Evolutionary conservation across 768 basidiomycete genomes (phyloP).

Genomic region (Favolaschia claudopus): DNA sequence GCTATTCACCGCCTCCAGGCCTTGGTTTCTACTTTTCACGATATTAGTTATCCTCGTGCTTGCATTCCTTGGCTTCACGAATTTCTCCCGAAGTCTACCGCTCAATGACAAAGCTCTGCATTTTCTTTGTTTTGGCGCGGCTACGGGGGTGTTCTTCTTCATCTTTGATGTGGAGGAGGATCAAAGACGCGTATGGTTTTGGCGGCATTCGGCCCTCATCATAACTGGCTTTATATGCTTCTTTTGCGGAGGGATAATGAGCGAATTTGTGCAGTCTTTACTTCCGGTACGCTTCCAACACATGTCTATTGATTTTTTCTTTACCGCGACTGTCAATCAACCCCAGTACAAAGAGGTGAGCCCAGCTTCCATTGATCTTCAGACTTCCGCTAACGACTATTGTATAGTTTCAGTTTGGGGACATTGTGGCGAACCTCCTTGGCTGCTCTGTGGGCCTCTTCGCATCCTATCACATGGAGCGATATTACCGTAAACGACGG

Average conservation of each 20-base stretch:
- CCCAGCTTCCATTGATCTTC: constrained; percentile 68
- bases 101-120: constrained; percentile 84
- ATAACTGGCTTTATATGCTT: constrained; percentile 76
- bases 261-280: constrained; percentile 82
- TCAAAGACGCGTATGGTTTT: constrained; percentile 85
- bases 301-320: background rate
- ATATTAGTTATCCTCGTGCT: constrained; percentile 70
- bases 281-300: constrained; percentile 62
- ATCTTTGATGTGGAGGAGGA: constrained; percentile 91
- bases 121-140: constrained; percentile 77
- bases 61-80: constrained; percentile 81
- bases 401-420: constrained; percentile 20
- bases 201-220: constrained; percentile 76
- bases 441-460: constrained; percentile 77
- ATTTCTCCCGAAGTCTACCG: constrained; percentile 68
- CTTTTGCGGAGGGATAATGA: constrained; percentile 81
- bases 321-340: background rate
- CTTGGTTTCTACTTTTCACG: constrained; percentile 85
- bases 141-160: constrained; percentile 85
- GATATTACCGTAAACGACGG: constrained; percentile 78
- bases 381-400: constrained; percentile 54
- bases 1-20: constrained; percentile 73
- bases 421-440: constrained; percentile 71
- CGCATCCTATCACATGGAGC: constrained; percentile 71
- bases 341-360: constrained; percentile 24